phyloP scores from a whole-genome alignment of 2,329 filamentous ascomycete species.

The Xylariaceae sp. region DNA sequence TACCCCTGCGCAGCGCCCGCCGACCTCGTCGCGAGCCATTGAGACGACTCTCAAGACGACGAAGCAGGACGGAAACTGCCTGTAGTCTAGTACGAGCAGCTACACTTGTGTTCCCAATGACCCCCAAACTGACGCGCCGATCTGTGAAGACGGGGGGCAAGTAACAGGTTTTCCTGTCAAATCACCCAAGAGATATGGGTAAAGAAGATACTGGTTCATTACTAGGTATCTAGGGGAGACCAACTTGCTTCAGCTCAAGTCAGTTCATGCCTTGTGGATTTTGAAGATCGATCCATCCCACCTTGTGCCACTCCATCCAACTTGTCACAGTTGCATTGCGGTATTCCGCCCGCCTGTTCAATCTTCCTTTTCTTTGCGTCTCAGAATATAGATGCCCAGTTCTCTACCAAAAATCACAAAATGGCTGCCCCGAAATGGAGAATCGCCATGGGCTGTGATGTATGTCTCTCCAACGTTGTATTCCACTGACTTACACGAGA shows the following conservation, averaged over 20 bases:
- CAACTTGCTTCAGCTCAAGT: neutral
- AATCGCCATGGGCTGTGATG: constrained; percentile 54
- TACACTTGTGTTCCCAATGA: no score
- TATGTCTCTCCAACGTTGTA: constrained; percentile 23
- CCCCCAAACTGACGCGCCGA: no score
- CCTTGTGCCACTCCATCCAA: neutral
- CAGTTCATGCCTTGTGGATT: neutral
- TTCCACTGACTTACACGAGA: neutral
- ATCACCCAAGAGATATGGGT: no score
- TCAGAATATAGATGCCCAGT: no score
- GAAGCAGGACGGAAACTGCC: no score
- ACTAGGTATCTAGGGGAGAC: neutral
- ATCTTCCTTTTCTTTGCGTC: neutral
- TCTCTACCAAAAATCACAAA: constrained; percentile 16
- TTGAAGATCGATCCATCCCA: neutral
- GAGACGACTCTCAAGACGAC: no score
- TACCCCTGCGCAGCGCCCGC: no score
- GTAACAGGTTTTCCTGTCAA: no score
- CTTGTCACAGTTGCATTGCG: no score
- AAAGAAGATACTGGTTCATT: neutral
- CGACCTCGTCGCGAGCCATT: no score
- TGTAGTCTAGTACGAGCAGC: no score
- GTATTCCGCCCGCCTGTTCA: neutral
- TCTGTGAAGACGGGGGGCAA: no score
- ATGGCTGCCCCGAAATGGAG: constrained; percentile 49